Percentiles rank a stretch among this genome's conserved stretches.
These are phyloP conservation scores for Fusarium bactridioides DNA, from an alignment of 2,329 filamentous ascomycete species.

Conservation along the genomic window DNA sequence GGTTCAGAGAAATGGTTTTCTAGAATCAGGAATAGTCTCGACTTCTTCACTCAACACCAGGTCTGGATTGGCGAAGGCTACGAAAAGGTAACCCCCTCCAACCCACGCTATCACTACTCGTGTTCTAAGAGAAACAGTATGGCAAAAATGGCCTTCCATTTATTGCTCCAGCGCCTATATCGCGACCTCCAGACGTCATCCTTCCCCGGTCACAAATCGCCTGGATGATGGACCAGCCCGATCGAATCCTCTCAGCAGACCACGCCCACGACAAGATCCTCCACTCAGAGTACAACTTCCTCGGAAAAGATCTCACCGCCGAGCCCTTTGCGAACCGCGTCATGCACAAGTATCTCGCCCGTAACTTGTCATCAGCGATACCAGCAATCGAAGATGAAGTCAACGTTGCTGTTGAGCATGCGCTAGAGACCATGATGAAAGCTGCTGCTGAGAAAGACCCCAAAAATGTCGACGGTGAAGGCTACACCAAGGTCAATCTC, in stretches of 20 bases:
- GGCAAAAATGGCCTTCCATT: conserved; percentile 53
- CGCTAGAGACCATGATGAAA: conserved; percentile 41
- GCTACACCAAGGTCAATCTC: conserved; percentile 52
- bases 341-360: conserved; percentile 54
- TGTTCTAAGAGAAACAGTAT: conserved; percentile 44
- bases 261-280: conserved; percentile 52
- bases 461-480: conserved; percentile 38
- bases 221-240: conserved; percentile 59
- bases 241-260: conserved; percentile 51
- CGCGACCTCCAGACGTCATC: conserved; percentile 53
- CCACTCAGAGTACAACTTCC: conserved; percentile 53
- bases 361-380: conserved; percentile 50
- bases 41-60: conserved; percentile 49
- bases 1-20: conserved; percentile 45
- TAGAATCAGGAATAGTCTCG: conserved; percentile 50
- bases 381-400: conserved; percentile 54
- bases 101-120: too few species aligned
- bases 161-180: conserved; percentile 52
- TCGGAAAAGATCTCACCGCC: conserved; percentile 46
- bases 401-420: conserved; percentile 45
- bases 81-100: conserved; percentile 44
- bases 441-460: conserved; percentile 6
- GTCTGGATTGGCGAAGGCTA: conserved; percentile 55
- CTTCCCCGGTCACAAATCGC: conserved; percentile 53
- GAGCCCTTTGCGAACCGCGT: conserved; percentile 52